phyloP scores from a whole-genome alignment of 2,329 filamentous ascomycete species.

The Clathrospora elynae region DNA sequence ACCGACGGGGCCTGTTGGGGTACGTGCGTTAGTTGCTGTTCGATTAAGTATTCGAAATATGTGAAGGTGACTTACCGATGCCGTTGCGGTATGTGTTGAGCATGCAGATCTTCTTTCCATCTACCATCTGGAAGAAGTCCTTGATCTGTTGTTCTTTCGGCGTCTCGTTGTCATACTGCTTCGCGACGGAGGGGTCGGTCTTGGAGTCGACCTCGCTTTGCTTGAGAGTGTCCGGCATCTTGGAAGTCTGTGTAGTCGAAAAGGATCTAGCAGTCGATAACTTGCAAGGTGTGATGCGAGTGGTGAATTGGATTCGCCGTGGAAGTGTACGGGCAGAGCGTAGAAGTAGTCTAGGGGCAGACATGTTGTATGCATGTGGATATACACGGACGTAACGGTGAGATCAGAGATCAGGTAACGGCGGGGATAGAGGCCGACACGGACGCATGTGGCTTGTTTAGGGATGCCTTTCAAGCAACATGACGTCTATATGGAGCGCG shows the following conservation, averaged over 20 bases:
- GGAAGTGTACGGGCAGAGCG: constrained; percentile 11
- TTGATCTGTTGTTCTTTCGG: constrained; percentile 54
- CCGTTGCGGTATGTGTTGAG: constrained; percentile 51
- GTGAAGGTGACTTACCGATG: constrained; percentile 39
- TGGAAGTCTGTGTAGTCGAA: constrained; percentile 32
- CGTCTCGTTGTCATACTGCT: constrained; percentile 55
- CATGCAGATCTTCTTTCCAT: constrained; percentile 53
- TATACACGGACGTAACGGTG: constrained; percentile 24
- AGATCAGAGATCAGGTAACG: constrained; percentile 23
- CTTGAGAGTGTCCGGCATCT: constrained; percentile 54
- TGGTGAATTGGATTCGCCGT: constrained; percentile 8
- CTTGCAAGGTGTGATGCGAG: background rate
- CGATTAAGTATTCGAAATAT: background rate
- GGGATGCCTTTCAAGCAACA: constrained; percentile 14
- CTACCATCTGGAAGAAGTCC: constrained; percentile 55
- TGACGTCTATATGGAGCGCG: constrained; percentile 26
- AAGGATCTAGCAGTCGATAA: too few relatives aligned
- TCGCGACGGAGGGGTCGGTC: constrained; percentile 55
- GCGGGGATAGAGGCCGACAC: constrained; percentile 3
- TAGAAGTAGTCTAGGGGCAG: constrained; percentile 24
- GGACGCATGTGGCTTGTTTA: constrained; percentile 9
- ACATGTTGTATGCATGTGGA: constrained; percentile 18
- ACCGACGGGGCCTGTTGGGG: constrained; percentile 46
- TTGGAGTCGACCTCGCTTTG: constrained; percentile 49
- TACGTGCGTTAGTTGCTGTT: constrained; percentile 8